A percentile compares a stretch with the other conserved stretches of the same genome.
Conservation (phyloP, 495 filamentous ascomycete genomes). For the Monascus purpureus region DNA sequence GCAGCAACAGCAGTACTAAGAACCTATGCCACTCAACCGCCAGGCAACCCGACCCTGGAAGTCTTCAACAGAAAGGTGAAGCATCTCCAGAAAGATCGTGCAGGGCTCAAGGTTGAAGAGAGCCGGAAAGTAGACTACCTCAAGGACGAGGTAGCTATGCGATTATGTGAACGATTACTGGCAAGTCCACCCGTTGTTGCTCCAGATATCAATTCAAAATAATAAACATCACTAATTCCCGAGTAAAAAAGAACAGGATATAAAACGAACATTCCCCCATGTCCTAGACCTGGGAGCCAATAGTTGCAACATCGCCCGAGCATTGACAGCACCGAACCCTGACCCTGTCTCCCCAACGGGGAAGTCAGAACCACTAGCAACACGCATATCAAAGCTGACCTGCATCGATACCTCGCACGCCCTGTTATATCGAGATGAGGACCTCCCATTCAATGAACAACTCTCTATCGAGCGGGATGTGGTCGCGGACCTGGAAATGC, state of each 20-base stretch:
- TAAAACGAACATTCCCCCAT: slow-evolving; percentile 70
- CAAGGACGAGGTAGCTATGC: slow-evolving; percentile 74
- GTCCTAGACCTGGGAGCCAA: slow-evolving; percentile 94
- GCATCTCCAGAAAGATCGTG: slow-evolving; percentile 79
- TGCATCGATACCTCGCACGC: slow-evolving; percentile 67
- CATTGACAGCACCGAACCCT: slow-evolving; percentile 53
- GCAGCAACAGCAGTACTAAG: too few relatives aligned
- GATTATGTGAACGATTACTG: slow-evolving; percentile 76
- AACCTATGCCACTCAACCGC: slow-evolving; percentile 60
- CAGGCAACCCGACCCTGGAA: slow-evolving; percentile 62
- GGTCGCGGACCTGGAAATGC: slow-evolving; percentile 48
- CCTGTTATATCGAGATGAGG: slow-evolving; percentile 70
- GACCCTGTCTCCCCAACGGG: slow-evolving; percentile 38
- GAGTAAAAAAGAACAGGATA: slow-evolving; percentile 51
- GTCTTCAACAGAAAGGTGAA: slow-evolving; percentile 86
- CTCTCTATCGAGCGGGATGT: slow-evolving; percentile 59
- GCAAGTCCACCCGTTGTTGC: slow-evolving; percentile 30
- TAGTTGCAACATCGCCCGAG: slow-evolving; percentile 81
- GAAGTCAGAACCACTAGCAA: slow-evolving; percentile 46
- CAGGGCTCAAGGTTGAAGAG: slow-evolving; percentile 51
- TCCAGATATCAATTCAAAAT: too few relatives aligned
- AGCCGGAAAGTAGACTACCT: slow-evolving; percentile 81
- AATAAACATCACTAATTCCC: too few relatives aligned
- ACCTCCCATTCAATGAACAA: slow-evolving; percentile 58
- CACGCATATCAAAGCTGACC: slow-evolving; percentile 54